Percentiles rank a stretch among this genome's conserved stretches.
phyloP scores from a whole-genome alignment of 805 yeast genomes.

The Tetrapisispora namnaoensis region DNA sequence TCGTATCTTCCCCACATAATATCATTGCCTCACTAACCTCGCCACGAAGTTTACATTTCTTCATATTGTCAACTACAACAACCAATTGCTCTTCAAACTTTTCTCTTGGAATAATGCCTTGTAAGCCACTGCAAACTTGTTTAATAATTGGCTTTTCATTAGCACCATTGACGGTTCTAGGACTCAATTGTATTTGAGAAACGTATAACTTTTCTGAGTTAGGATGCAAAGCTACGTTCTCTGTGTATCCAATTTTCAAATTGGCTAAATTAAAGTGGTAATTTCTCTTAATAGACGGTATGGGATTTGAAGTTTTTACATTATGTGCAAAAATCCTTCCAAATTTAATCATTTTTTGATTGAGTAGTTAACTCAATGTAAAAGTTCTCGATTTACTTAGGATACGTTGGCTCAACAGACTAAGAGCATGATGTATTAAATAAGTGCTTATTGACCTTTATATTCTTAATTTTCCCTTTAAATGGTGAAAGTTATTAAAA shows the following conservation, averaged over 20 bases:
- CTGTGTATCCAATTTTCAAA: conserved; percentile 41
- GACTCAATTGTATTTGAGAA: conserved; percentile 35
- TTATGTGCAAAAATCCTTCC: not conserved
- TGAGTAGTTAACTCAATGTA: not conserved
- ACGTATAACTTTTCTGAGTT: conserved; percentile 53
- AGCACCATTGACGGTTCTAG: not conserved
- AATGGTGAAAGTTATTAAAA: too few species aligned
- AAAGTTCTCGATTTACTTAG: not conserved
- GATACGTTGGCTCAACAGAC: conserved; percentile 4
- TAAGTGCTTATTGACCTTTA: too few species aligned
- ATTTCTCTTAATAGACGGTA: not conserved
- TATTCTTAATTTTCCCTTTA: too few species aligned
- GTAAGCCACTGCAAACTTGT: conserved; percentile 53
- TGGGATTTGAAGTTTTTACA: not conserved
- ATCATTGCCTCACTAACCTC: conserved; percentile 55
- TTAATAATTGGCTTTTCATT: not conserved
- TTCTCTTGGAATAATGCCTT: conserved; percentile 33
- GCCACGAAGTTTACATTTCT: conserved; percentile 56
- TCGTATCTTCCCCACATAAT: conserved; percentile 41
- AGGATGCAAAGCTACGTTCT: conserved; percentile 39
- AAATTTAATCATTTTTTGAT: not conserved
- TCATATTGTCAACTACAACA: conserved; percentile 48
- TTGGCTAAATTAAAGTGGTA: conserved; percentile 17
- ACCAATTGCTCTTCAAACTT: conserved; percentile 35
- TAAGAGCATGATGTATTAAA: too few species aligned